Evolutionary conservation across 352 stramenopile species (phyloP).

Genomic region (Phytophthora multivora): DNA sequence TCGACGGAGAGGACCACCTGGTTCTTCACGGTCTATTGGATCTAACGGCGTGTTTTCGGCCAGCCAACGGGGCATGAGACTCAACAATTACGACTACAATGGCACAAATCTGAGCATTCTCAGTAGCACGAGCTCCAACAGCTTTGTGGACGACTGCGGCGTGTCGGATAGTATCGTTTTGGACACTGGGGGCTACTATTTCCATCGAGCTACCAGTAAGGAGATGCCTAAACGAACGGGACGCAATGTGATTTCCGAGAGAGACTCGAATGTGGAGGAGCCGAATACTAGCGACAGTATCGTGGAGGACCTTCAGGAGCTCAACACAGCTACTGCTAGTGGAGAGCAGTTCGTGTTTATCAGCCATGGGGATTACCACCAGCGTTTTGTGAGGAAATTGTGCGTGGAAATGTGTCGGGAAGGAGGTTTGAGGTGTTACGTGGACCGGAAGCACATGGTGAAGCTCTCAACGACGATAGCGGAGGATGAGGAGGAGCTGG

Average conservation of each 20-base stretch:
- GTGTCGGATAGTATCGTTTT: slow-evolving; percentile 71
- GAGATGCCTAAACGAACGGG: slow-evolving; percentile 20
- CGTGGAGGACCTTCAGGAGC: slow-evolving; percentile 60
- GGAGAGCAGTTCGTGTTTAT: slow-evolving; percentile 87
- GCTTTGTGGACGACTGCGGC: slow-evolving; percentile 50
- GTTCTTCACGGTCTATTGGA: slow-evolving; percentile 36
- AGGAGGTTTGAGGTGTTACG: slow-evolving; percentile 69
- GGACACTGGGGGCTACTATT: slow-evolving; percentile 74
- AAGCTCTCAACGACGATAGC: slow-evolving; percentile 31
- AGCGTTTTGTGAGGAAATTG: slow-evolving; percentile 71
- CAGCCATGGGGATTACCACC: slow-evolving; percentile 76
- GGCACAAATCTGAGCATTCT: slow-evolving; percentile 40
- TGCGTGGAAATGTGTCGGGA: slow-evolving; percentile 72
- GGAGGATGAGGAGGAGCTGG: slow-evolving; percentile 29
- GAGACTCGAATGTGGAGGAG: slow-evolving; percentile 23
- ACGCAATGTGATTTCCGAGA: slow-evolving; percentile 23
- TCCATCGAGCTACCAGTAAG: slow-evolving; percentile 47
- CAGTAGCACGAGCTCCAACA: slow-evolving; percentile 52
- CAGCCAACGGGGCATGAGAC: slow-evolving; percentile 32
- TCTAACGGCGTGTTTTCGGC: slow-evolving; percentile 28
- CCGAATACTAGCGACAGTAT: slow-evolving; percentile 51
- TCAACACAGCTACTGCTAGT: slow-evolving; percentile 53
- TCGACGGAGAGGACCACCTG: slow-evolving; percentile 21
- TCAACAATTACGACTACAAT: slow-evolving; percentile 43
- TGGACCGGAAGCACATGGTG: slow-evolving; percentile 55